A percentile compares a stretch with the other conserved stretches of the same genome.
These are phyloP conservation scores for Rhodotorula sp. DNA, from an alignment of 1,284 basidiomycete genomes.

Conservation along the genomic window DNA sequence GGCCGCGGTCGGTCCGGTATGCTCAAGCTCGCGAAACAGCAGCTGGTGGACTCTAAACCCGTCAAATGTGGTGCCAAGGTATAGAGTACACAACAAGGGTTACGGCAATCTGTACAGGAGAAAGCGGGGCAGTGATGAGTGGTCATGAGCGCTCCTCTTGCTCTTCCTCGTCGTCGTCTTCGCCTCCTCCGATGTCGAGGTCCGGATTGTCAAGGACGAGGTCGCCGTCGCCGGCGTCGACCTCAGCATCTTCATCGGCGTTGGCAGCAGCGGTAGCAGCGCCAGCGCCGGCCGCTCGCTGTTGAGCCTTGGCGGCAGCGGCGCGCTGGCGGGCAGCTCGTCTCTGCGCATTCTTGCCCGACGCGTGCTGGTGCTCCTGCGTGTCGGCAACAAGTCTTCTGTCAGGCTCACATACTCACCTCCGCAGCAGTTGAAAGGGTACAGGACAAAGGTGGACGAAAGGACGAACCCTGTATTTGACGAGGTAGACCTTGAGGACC, in stretches of 20 bases:
- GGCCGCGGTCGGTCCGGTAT: not conserved
- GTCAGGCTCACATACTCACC: not conserved
- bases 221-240: not conserved
- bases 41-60: no score
- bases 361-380: conserved; percentile 29
- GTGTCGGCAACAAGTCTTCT: no score
- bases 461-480: conserved; percentile 72
- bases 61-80: no score
- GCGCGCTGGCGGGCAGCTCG: conserved; percentile 19
- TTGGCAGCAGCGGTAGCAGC: not conserved
- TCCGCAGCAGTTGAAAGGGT: no score
- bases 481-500: conserved; percentile 81
- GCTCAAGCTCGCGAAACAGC: not conserved
- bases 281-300: not conserved
- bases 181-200: conserved; percentile 1
- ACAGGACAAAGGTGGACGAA: not conserved
- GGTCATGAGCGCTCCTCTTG: not conserved
- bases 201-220: not conserved
- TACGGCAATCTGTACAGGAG: not conserved
- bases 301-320: not conserved
- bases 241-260: conserved; percentile 16
- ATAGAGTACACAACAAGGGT: not conserved
- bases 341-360: conserved; percentile 35
- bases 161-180: not conserved
- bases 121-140: not conserved